Base-by-base conservation (phyloP, 352 stramenopile genomes). In the Peronospora belbahrii region DNA sequence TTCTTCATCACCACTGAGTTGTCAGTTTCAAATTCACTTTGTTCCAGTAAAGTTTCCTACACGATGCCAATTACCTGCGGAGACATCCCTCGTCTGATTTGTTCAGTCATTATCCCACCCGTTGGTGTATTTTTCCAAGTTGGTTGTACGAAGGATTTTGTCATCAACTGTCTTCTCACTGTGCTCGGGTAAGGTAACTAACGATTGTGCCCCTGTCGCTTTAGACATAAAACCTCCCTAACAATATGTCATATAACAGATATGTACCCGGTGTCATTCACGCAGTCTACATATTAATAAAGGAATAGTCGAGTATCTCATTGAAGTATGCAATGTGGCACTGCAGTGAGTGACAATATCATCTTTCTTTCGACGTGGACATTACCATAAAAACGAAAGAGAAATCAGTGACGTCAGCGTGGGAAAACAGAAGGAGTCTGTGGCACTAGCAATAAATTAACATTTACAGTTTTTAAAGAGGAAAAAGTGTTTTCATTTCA, bases 261-360 rank as follows among this genome's bases (percentile, higher is more conserved):
- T 83, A 83, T 56, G 62, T 84, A 41, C 72, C 72, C n/a, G 74
- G 74, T n/a, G 54, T 86, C 44, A 77, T 86, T 47, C 74, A 86
- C 47, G 74, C 74, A 15, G 70, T 86, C 33, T 86, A 81, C 51
- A 86, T 86, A 41, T 61, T 86, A 20, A 65, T 84, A 39, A 79
- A 73, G 54, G 61, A 85, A 57, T 86, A 68, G 52, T 11, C 24
- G 2, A 10, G 5, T 9, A 9, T 9, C 24, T 2, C 24, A 28
- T 28, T 0, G 24, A 28, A 28, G 7, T 28, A 28, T n/a, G n/a
- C n/a, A n/a, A n/a, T n/a, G n/a, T n/a, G n/a, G n/a, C n/a, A n/a
- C n/a, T n/a, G n/a, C n/a, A n/a, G n/a, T n/a, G n/a, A n/a, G n/a
- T n/a, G n/a, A n/a, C n/a, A n/a, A n/a, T n/a, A n/a, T n/a, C n/a